Conservation (phyloP, 2,329 filamentous ascomycete species). For the Endothia cerciana region DNA sequence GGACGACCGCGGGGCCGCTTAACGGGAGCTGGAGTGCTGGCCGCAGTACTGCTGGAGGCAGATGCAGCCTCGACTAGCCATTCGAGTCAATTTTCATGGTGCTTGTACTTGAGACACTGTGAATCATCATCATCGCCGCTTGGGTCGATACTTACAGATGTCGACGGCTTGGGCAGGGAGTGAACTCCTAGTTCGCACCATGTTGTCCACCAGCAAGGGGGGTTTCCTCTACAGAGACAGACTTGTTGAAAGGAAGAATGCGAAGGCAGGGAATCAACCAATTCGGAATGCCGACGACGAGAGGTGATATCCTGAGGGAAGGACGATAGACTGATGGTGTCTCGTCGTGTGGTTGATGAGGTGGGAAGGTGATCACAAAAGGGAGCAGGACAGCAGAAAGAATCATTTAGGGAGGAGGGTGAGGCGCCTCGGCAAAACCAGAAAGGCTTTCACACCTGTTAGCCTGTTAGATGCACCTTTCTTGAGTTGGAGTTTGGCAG, state of each 20-base stretch:
- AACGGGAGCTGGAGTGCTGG: constrained; percentile 14
- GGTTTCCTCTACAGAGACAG: neutral
- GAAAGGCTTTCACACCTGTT: neutral
- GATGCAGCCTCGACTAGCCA: constrained; percentile 14
- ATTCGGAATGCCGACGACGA: neutral
- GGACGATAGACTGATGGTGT: neutral
- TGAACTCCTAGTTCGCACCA: constrained; percentile 26
- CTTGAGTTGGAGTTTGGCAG: constrained; percentile 8
- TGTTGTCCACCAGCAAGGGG: neutral
- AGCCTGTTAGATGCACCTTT: neutral
- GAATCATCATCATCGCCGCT: neutral
- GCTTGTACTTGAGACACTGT: neutral
- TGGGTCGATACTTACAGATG: constrained; percentile 10
- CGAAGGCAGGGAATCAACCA: neutral
- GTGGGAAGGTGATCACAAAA: neutral
- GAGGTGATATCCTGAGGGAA: neutral
- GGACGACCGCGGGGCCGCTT: constrained; percentile 39
- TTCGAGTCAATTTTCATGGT: constrained; percentile 10
- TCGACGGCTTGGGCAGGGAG: constrained; percentile 10
- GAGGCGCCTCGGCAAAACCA: constrained; percentile 1
- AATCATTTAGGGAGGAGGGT: neutral
- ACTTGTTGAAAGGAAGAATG: neutral
- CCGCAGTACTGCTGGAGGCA: constrained; percentile 4
- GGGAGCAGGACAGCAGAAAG: neutral
- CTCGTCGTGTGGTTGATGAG: neutral